Conservation (phyloP, 2,329 filamentous ascomycete species). For the Fusarium sp. region DNA sequence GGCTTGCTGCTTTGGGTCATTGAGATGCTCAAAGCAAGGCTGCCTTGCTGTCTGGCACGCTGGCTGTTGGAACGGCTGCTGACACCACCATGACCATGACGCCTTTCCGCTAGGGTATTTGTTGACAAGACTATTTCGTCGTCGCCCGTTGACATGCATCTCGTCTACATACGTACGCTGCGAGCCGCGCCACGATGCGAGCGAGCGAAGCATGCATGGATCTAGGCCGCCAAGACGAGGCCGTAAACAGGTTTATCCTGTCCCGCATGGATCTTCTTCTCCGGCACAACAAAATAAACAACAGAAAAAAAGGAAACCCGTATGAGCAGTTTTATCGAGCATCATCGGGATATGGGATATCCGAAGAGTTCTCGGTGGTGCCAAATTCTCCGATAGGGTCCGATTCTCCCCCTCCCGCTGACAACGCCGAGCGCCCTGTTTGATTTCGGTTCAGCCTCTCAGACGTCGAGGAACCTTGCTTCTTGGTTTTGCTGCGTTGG, state of each 20-base stretch:
- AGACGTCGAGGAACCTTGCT: constrained; percentile 24
- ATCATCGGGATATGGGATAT: constrained; percentile 30
- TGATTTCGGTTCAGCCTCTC: constrained; percentile 24
- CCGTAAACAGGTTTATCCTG: not conserved
- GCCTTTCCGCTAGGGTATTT: constrained; percentile 6
- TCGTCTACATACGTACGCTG: constrained; percentile 15
- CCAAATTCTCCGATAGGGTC: constrained; percentile 37
- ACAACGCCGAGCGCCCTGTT: constrained; percentile 24
- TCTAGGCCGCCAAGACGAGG: constrained; percentile 6
- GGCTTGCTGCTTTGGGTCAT: constrained; percentile 14
- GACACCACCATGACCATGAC: constrained; percentile 26
- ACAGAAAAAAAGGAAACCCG: constrained; percentile 31
- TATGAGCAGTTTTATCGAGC: constrained; percentile 16
- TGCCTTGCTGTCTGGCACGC: constrained; percentile 31
- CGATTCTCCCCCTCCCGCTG: not conserved
- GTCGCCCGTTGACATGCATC: constrained; percentile 15
- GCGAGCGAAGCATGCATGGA: constrained; percentile 14
- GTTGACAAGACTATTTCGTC: not conserved
- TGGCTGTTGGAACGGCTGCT: constrained; percentile 8
- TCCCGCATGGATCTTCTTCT: constrained; percentile 13
- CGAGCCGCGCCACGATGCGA: constrained; percentile 26
- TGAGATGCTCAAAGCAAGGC: constrained; percentile 6
- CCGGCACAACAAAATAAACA: constrained; percentile 32
- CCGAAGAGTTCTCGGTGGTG: constrained; percentile 11
- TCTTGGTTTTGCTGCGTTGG: constrained; percentile 19